These are phyloP conservation scores for Moricandia moricandioides DNA, from an alignment of 345 rosid species.

Conservation along the genomic window DNA sequence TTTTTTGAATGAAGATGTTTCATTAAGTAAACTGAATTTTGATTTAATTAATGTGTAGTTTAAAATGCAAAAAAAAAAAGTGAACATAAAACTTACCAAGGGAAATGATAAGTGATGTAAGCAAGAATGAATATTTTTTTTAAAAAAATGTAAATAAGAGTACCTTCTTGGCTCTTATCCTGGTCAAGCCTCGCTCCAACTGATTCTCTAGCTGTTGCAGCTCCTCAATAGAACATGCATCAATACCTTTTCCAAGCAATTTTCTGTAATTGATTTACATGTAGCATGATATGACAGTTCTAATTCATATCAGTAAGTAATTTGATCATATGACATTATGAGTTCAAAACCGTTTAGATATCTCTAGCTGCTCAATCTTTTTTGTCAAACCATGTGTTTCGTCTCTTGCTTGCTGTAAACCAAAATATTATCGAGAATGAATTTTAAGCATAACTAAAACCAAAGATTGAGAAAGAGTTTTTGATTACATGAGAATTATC, in stretches of 20 bases:
- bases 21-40: too few relatives aligned
- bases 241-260: conserved; percentile 67
- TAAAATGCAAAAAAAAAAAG: too few relatives aligned
- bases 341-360: conserved; percentile 49
- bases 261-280: conserved; percentile 42
- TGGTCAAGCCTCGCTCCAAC: conserved; percentile 65
- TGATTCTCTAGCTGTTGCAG: conserved; percentile 71
- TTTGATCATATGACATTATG: background rate
- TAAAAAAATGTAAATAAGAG: too few relatives aligned
- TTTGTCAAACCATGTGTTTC: conserved; percentile 45
- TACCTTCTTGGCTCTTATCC: conserved; percentile 85
- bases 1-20: too few relatives aligned
- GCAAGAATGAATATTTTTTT: too few relatives aligned
- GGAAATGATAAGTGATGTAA: too few relatives aligned
- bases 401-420: conserved; percentile 43
- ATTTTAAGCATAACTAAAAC: background rate
- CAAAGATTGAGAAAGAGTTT: background rate
- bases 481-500: conserved; percentile 45
- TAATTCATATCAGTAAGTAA: background rate
- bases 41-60: too few relatives aligned
- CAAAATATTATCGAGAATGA: background rate
- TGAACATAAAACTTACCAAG: too few relatives aligned
- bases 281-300: background rate
- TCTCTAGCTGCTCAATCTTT: conserved; percentile 67
- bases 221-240: conserved; percentile 58